Evolutionary conservation across 805 yeast species (phyloP), one percentile per base, ranked within the genome.

Genomic region (Starmerella apis): DNA sequence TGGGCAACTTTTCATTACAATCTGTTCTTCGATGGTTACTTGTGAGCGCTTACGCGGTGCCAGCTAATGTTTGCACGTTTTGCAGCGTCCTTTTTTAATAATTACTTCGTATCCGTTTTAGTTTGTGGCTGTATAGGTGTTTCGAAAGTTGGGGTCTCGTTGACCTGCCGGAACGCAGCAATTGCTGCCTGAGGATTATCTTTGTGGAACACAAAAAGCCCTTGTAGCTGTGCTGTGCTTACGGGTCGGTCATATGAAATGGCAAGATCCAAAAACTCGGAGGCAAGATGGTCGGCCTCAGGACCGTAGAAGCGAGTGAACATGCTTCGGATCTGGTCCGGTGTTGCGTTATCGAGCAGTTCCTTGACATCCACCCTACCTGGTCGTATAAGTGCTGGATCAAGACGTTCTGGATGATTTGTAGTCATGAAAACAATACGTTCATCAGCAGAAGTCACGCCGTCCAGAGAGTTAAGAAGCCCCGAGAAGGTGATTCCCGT

Each of bases 381-480:
- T 0, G 98, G 98, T 56, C 98, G 75, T 64, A 92, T 69, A 39
- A 92, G 74, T 0, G 98, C 98, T 1, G 96, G 86, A 61, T 92
- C 98, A 33, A 92, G 71, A 55, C 78, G 78, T 55, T 92, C 97
- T 0, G 96, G 96, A 62, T 92, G 98, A 66, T 92, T 92, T 19
- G 98, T 90, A 19, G 98, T 92, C 98, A 92, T 92, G 66, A 92
- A 92, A 0, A 96, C 90, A 30, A 92, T 74, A 42, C 95, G 83
- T 63, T 92, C 97, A 63, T 92, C 98, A 1, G 96, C 95, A 25
- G 95, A 85, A 3, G 97, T 92, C 16, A 92, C 97, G 43, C 98
- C 98, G 65, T 92, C 98, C 43, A 92, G 71, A 0, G 98, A 95
- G 63, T 92, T 92, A 52, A 92, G 69, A 42, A 92, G 71, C 0